Evolutionary conservation across 148 eudicot genomes (phyloP).

Genomic region (Vaccinium myrtillus): DNA sequence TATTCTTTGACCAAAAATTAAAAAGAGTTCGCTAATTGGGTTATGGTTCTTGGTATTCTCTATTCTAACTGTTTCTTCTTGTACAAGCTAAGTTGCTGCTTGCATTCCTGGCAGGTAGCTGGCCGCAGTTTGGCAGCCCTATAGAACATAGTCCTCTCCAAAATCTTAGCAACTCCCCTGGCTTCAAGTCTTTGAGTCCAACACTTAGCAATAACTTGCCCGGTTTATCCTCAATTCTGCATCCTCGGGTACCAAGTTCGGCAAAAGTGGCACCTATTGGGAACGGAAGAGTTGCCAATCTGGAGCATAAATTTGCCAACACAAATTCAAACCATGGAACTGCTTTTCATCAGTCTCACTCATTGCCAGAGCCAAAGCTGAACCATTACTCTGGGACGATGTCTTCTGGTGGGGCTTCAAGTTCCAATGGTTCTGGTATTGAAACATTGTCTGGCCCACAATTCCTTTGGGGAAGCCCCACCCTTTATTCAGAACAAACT

Average conservation of each 20-base stretch:
- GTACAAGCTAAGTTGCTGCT: slow-evolving; percentile 10
- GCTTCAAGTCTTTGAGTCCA: slow-evolving; percentile 50
- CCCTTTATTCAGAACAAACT: slow-evolving; percentile 37
- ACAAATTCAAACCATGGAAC: slow-evolving; percentile 38
- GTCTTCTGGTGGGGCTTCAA: slow-evolving; percentile 57
- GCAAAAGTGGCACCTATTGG: slow-evolving; percentile 65
- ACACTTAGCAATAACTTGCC: slow-evolving; percentile 43
- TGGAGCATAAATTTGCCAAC: slow-evolving; percentile 39
- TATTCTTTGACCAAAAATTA: not conserved
- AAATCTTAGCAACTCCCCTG: slow-evolving; percentile 51
- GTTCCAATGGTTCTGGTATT: slow-evolving; percentile 61
- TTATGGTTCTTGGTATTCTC: not conserved
- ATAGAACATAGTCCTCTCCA: slow-evolving; percentile 50
- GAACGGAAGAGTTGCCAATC: slow-evolving; percentile 44
- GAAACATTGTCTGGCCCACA: slow-evolving; percentile 82
- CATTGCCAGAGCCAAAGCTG: slow-evolving; percentile 66
- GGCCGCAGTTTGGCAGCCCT: slow-evolving; percentile 71
- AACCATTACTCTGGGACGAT: slow-evolving; percentile 39
- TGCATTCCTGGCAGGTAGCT: slow-evolving; percentile 46
- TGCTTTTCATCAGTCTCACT: slow-evolving; percentile 56
- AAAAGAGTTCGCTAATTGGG: not conserved
- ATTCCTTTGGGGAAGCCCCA: slow-evolving; percentile 84
- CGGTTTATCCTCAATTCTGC: slow-evolving; percentile 65
- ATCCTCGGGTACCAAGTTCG: slow-evolving; percentile 48
- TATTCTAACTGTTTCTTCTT: not conserved